Evolutionary conservation across 345 rosid genomes (phyloP).

Genomic region (Lepidium aucheri): DNA sequence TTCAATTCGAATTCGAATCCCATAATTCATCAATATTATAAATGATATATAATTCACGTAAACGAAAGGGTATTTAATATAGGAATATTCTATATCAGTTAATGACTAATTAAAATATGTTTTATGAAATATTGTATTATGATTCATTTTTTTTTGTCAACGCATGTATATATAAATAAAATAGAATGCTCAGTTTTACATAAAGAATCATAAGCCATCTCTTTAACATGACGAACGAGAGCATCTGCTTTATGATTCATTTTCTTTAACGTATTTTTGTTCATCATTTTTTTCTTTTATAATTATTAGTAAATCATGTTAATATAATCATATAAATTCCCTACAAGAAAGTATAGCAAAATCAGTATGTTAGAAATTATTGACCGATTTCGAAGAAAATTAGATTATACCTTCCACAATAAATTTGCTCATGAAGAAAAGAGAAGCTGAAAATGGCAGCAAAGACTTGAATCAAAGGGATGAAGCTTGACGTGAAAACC

Average conservation of each 20-base stretch:
- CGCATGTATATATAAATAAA: no score
- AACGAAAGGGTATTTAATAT: not conserved
- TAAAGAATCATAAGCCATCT: no score
- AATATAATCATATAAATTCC: not conserved
- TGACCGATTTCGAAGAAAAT: not conserved
- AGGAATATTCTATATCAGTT: not conserved
- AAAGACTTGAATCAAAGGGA: constrained; percentile 60
- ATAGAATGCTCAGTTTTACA: no score
- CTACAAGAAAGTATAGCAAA: no score
- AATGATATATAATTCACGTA: not conserved
- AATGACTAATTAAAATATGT: not conserved
- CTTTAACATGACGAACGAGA: no score
- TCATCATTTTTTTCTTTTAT: not conserved
- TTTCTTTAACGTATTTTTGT: not conserved
- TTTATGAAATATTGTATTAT: not conserved
- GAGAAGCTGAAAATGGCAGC: constrained; percentile 57
- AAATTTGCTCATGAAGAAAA: constrained; percentile 56
- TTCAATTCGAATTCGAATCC: not conserved
- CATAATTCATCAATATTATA: not conserved
- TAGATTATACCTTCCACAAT: constrained; percentile 58
- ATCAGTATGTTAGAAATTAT: no score
- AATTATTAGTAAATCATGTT: not conserved
- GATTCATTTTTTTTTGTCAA: not conserved
- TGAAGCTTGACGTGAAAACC: constrained; percentile 69
- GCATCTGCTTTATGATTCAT: not conserved